Evolutionary conservation across 331 rosid species (phyloP).

Genomic region (Erythrophleum ivorense): DNA sequence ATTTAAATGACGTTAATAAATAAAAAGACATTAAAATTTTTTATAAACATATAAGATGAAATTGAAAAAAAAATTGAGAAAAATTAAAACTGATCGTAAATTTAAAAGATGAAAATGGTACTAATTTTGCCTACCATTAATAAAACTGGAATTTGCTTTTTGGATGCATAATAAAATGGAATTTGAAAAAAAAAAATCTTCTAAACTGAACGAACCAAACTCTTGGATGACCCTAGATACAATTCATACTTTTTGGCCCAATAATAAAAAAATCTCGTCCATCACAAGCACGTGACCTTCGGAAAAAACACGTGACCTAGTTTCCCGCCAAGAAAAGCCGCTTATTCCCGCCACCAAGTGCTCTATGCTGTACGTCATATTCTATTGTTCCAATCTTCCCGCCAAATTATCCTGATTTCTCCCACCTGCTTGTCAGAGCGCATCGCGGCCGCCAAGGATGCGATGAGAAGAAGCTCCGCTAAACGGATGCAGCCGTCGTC

Average conservation of each 20-base stretch:
- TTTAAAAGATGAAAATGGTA: too few species aligned
- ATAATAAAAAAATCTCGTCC: too few species aligned
- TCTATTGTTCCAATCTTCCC: neutral
- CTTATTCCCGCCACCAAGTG: neutral
- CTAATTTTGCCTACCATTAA: too few species aligned
- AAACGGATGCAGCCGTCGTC: conserved; percentile 34
- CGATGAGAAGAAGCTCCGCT: conserved; percentile 31
- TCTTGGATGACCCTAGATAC: too few species aligned
- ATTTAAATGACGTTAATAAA: too few species aligned
- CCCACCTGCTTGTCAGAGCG: neutral
- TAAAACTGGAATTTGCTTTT: too few species aligned
- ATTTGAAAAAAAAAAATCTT: neutral
- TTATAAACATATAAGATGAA: too few species aligned
- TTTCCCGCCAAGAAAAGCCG: conserved; percentile 22
- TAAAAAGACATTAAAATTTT: too few species aligned
- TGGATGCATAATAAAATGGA: too few species aligned
- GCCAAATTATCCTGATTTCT: conserved; percentile 7
- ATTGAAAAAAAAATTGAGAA: too few species aligned
- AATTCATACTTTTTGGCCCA: too few species aligned
- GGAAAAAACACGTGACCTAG: neutral
- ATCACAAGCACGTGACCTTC: neutral
- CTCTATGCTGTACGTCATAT: neutral
- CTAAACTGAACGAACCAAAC: neutral
- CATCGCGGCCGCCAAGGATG: conserved; percentile 49
- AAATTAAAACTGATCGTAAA: too few species aligned